These are phyloP conservation scores for Caryopteris hybrid DNA, from an alignment of 305 asterid genomes.

Conservation along the genomic window DNA sequence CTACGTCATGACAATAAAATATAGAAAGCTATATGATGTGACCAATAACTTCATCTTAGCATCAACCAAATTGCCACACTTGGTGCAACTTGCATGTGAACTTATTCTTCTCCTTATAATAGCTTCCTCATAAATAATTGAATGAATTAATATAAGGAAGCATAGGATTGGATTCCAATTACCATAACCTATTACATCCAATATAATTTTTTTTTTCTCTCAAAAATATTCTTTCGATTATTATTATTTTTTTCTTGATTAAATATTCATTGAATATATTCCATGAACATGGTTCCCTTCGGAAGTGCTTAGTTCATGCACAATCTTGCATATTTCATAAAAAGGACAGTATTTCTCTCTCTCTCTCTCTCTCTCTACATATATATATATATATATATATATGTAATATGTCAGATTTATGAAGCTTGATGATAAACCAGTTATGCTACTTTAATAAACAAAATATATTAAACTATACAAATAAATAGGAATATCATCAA, in stretches of 20 bases:
- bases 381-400: too few relatives aligned
- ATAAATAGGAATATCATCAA: too few relatives aligned
- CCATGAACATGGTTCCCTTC: neutral
- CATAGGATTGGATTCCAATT: slow-evolving; percentile 21
- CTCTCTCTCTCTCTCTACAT: too few relatives aligned
- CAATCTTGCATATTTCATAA: neutral
- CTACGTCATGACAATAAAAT: too few relatives aligned
- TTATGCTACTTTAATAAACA: neutral
- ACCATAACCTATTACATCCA: neutral
- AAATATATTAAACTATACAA: neutral
- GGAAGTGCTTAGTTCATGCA: slow-evolving; percentile 5
- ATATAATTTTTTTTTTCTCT: neutral
- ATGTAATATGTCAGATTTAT: too few relatives aligned
- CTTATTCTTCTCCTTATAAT: slow-evolving; percentile 21
- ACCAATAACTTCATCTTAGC: too few relatives aligned
- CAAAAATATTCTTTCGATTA: neutral
- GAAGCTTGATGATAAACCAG: neutral
- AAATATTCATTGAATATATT: slow-evolving; percentile 12
- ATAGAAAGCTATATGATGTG: too few relatives aligned
- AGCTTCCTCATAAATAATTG: neutral
- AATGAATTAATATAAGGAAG: neutral
- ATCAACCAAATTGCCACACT: slow-evolving; percentile 17
- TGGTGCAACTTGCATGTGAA: slow-evolving; percentile 26
- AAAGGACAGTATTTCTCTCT: too few relatives aligned
- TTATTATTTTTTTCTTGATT: too few relatives aligned